Percentiles rank a stretch among this genome's conserved stretches.
Evolutionary conservation across 371 early-diverging fungal species (phyloP).

Genomic region (Coemansia sp.): DNA sequence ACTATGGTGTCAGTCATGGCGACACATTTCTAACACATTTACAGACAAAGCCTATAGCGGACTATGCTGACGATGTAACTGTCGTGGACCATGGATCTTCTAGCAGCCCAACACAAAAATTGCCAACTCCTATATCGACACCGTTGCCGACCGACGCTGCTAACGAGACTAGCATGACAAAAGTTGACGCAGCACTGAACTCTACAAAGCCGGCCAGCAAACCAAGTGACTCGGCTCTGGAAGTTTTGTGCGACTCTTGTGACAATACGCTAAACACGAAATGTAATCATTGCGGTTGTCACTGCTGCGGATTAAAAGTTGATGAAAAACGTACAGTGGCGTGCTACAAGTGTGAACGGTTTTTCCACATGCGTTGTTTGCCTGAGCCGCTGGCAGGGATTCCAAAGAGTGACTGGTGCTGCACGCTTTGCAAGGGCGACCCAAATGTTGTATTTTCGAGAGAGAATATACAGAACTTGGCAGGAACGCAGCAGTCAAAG

Average conservation of each 20-base stretch:
- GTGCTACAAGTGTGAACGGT: slow-evolving; percentile 65
- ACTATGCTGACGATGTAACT: not conserved
- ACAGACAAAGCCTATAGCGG: slow-evolving; percentile 7
- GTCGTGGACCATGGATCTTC: not conserved
- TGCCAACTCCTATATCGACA: not conserved
- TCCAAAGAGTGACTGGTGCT: slow-evolving; percentile 58
- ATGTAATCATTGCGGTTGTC: slow-evolving; percentile 61
- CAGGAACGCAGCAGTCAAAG: slow-evolving; percentile 52
- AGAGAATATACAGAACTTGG: slow-evolving; percentile 50
- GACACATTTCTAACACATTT: slow-evolving; percentile 15
- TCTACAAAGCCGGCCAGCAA: not conserved
- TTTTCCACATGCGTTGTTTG: slow-evolving; percentile 59
- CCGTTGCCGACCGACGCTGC: not conserved
- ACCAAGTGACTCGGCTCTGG: slow-evolving; percentile 41
- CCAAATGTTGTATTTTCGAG: slow-evolving; percentile 52
- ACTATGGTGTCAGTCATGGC: slow-evolving; percentile 26
- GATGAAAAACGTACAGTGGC: slow-evolving; percentile 57
- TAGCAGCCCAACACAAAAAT: not conserved
- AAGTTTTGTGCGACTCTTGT: slow-evolving; percentile 54
- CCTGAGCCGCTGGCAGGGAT: slow-evolving; percentile 42
- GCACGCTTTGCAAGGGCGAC: slow-evolving; percentile 56
- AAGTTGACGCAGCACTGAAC: not conserved
- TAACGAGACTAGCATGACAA: not conserved
- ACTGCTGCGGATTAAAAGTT: slow-evolving; percentile 55
- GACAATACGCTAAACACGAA: slow-evolving; percentile 53